Evolutionary conservation across 495 filamentous ascomycete genomes (phyloP).

Genomic region (Neurospora sp.): DNA sequence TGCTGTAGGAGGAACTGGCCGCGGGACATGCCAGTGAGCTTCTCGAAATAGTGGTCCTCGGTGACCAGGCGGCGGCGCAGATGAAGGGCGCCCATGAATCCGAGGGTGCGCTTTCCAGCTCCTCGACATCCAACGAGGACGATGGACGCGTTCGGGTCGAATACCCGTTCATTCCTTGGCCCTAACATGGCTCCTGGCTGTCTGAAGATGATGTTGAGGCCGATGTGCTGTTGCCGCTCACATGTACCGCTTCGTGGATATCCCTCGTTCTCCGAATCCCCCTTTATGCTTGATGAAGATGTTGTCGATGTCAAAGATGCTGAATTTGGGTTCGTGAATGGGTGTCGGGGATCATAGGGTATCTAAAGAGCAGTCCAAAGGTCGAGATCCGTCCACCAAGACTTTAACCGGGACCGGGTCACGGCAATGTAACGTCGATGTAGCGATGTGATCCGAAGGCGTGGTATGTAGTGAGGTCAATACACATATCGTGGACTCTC

Average conservation of each 20-base stretch:
- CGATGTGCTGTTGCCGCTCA: neutral
- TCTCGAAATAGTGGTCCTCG: constrained; percentile 59
- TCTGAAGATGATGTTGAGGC: neutral
- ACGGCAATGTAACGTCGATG: neutral
- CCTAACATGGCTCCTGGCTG: constrained; percentile 12
- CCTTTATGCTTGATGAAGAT: neutral
- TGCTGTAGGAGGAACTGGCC: constrained; percentile 50
- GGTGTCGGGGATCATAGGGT: neutral
- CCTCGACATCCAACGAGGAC: constrained; percentile 67
- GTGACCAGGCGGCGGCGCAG: constrained; percentile 62
- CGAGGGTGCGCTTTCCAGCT: constrained; percentile 66
- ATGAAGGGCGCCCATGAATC: constrained; percentile 65
- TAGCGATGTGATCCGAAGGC: neutral
- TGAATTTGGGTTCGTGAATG: neutral
- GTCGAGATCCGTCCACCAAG: neutral
- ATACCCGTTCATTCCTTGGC: constrained; percentile 33
- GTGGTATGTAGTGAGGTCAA: neutral
- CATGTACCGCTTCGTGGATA: neutral
- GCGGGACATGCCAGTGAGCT: constrained; percentile 51
- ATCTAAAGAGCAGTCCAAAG: neutral
- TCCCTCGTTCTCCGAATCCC: neutral
- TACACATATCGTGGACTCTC: neutral
- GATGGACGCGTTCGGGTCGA: constrained; percentile 55
- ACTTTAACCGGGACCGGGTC: neutral
- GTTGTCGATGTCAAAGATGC: neutral